These are phyloP conservation scores for Oenanthe javanica DNA, from an alignment of 140 eudicot species.

Conservation along the genomic window DNA sequence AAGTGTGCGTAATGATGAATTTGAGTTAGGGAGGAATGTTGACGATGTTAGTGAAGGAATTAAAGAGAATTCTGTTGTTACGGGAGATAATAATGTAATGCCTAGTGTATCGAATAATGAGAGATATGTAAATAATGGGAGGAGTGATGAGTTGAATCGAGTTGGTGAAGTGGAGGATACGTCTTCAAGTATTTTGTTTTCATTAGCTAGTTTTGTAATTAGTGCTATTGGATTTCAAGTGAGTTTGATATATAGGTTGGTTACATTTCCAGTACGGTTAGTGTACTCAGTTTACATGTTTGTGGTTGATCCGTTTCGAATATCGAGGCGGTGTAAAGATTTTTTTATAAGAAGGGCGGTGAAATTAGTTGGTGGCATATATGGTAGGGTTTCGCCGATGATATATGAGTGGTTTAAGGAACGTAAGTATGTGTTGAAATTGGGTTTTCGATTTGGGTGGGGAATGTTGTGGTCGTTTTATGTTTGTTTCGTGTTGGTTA, in stretches of 20 bases:
- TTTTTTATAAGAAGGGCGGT: conserved; percentile 14
- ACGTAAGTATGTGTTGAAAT: conserved; percentile 31
- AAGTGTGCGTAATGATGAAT: neutral
- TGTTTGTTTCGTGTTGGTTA: conserved; percentile 48
- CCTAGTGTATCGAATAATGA: neutral
- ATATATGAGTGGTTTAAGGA: conserved; percentile 42
- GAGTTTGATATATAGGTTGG: conserved; percentile 25
- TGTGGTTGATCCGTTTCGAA: conserved; percentile 40
- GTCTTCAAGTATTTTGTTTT: conserved; percentile 21
- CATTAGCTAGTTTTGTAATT: conserved; percentile 36
- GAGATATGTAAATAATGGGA: conserved; percentile 9
- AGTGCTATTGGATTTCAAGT: conserved; percentile 45
- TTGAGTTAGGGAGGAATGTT: neutral
- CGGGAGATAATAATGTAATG: neutral
- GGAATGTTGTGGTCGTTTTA: conserved; percentile 69
- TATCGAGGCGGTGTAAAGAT: conserved; percentile 16
- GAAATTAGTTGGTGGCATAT: conserved; percentile 15
- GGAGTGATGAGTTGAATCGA: conserved; percentile 16
- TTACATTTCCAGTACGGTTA: conserved; percentile 39
- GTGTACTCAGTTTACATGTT: conserved; percentile 37
- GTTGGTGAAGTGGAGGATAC: conserved; percentile 6
- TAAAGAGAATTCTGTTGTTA: neutral
- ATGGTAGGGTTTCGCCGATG: conserved; percentile 15
- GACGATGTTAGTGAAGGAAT: neutral
- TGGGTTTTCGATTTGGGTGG: conserved; percentile 56